phyloP scores from a whole-genome alignment of 2,329 filamentous ascomycete genomes.

The Davidsoniella virescens region DNA sequence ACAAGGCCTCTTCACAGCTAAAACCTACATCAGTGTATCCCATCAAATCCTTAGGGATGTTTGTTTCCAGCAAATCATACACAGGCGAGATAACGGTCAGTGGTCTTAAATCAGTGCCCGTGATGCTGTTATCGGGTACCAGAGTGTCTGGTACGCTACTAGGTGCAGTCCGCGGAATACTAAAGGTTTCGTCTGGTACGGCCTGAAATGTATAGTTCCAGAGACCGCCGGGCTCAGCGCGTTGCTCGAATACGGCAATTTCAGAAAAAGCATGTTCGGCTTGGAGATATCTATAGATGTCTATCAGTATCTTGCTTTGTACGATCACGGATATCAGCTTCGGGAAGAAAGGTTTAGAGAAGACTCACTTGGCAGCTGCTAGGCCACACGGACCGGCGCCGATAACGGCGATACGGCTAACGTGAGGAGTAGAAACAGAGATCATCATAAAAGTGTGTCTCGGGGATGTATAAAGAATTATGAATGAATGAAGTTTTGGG shows the following conservation, averaged over 20 bases:
- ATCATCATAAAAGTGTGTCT: no score
- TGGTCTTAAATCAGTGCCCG: neutral
- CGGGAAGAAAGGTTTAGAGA: conserved; percentile 37
- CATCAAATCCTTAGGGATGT: conserved; percentile 7
- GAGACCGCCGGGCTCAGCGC: conserved; percentile 41
- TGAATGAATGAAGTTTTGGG: no score
- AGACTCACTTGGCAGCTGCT: conserved; percentile 5
- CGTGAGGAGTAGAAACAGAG: no score
- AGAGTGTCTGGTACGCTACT: neutral
- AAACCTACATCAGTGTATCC: conserved; percentile 1
- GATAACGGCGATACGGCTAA: conserved; percentile 43
- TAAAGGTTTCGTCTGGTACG: neutral
- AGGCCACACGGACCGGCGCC: conserved; percentile 44
- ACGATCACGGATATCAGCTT: conserved; percentile 21
- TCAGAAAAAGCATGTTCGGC: conserved; percentile 40
- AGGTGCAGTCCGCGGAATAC: neutral
- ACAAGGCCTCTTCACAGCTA: neutral
- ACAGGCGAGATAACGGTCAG: conserved; percentile 1
- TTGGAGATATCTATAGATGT: conserved; percentile 30
- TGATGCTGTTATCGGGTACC: neutral
- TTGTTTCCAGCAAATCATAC: conserved; percentile 7
- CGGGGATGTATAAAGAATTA: no score
- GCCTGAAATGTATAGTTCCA: conserved; percentile 24
- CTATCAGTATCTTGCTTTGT: neutral
- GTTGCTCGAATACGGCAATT: conserved; percentile 45